A percentile compares a stretch with the other conserved stretches of the same genome.
Evolutionary conservation across 352 stramenopile genomes (phyloP).

Genomic region (Globisporangium recalcitrans): DNA sequence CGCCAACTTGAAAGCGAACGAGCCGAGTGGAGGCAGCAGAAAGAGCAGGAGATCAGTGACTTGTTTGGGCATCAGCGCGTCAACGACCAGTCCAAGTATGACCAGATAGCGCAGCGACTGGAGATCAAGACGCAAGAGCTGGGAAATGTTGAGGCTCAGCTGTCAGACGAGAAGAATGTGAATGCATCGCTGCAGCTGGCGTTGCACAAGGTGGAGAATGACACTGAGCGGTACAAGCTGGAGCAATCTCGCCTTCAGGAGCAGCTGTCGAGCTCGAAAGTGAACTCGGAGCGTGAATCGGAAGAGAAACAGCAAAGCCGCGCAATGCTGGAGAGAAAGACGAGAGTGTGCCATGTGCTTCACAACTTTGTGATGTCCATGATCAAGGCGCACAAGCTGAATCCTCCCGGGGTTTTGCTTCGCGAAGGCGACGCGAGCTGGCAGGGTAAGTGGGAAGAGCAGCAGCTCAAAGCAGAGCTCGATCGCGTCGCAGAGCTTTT

Average conservation of each 20-base stretch:
- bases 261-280: conserved; percentile 30
- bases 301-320: conserved; percentile 18
- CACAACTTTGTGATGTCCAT: conserved; percentile 28
- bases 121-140: conserved; percentile 39
- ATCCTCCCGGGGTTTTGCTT: conserved; percentile 10
- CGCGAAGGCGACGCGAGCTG: conserved; percentile 12
- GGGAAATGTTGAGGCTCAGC: conserved; percentile 22
- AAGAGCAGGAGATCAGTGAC: conserved; percentile 47
- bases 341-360: conserved; percentile 24
- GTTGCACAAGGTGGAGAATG: conserved; percentile 35
- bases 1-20: conserved; percentile 33
- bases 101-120: conserved; percentile 35
- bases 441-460: conserved; percentile 22
- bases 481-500: conserved; percentile 20
- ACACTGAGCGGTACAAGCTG: conserved; percentile 21
- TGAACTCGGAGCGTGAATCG: conserved; percentile 21
- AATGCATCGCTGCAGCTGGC: conserved; percentile 26
- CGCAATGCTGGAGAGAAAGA: conserved; percentile 21
- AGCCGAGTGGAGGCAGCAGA: conserved; percentile 36
- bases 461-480: conserved; percentile 33
- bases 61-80: conserved; percentile 38
- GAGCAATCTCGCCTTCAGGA: conserved; percentile 41
- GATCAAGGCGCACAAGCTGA: conserved; percentile 14
- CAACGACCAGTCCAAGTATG: conserved; percentile 55
- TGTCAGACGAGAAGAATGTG: conserved; percentile 21